A percentile compares a stretch with the other conserved stretches of the same genome.
phyloP scores from a whole-genome alignment of 345 rosid species.

The Hypericum perforatum region DNA sequence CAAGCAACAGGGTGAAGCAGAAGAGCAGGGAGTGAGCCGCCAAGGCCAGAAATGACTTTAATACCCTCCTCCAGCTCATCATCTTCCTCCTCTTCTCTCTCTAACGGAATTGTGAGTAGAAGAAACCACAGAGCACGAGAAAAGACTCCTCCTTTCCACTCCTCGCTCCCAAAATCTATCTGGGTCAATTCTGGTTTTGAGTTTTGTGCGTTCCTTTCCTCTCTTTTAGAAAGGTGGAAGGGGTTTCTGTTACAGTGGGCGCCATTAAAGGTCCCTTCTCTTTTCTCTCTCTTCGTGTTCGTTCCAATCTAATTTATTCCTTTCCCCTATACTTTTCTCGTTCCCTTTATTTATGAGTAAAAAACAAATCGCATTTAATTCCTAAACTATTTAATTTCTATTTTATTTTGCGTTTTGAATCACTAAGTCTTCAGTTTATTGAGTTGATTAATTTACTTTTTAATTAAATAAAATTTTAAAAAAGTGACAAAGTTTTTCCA shows the following conservation, averaged over 20 bases:
- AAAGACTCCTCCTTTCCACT: too few species aligned
- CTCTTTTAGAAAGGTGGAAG: not conserved
- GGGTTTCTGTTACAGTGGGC: conserved; percentile 1
- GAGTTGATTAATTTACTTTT: too few species aligned
- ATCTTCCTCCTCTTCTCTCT: conserved; percentile 4
- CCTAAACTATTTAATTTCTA: not conserved
- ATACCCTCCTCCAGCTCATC: conserved; percentile 81
- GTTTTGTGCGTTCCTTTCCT: not conserved
- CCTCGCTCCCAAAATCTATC: too few species aligned
- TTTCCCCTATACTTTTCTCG: not conserved
- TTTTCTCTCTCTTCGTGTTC: not conserved
- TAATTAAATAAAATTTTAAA: too few species aligned
- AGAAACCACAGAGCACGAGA: too few species aligned
- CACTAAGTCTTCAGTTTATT: too few species aligned
- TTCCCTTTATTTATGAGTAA: conserved; percentile 1
- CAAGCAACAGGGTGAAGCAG: conserved; percentile 58
- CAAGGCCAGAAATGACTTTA: conserved; percentile 79
- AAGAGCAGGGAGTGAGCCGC: conserved; percentile 69
- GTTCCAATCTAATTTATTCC: not conserved
- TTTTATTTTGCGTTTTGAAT: not conserved
- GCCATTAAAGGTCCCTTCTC: conserved; percentile 6
- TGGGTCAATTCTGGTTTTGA: too few species aligned
- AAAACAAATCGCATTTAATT: conserved; percentile 13
- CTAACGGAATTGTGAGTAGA: too few species aligned
- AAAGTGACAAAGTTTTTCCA: too few species aligned